Evolutionary conservation across 345 rosid species (phyloP).

Genomic region (Eutrema heterophyllum): DNA sequence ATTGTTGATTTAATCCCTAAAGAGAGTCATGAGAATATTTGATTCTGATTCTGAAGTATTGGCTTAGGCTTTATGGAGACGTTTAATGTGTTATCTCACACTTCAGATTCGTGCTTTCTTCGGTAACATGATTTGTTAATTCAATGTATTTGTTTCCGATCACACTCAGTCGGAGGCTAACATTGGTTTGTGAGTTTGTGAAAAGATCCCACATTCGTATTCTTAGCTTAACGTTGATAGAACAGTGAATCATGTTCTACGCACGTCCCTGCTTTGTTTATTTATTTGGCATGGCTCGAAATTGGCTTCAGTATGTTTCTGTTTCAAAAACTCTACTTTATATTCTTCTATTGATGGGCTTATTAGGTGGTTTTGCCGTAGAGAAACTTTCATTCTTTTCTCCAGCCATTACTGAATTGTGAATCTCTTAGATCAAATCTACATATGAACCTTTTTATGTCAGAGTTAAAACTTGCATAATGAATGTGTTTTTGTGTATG

Average conservation of each 20-base stretch:
- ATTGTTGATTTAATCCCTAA: background rate
- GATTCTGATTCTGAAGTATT: background rate
- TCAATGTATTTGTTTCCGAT: no score
- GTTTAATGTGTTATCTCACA: background rate
- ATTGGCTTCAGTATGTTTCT: background rate
- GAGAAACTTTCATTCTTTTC: no score
- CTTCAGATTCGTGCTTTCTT: background rate
- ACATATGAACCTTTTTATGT: no score
- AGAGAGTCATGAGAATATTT: background rate
- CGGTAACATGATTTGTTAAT: background rate
- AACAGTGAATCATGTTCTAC: background rate
- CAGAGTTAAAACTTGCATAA: no score
- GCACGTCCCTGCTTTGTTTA: background rate
- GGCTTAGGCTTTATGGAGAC: background rate
- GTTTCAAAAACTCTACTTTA: background rate
- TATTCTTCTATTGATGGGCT: background rate
- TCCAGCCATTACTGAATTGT: no score
- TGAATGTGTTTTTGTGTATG: no score
- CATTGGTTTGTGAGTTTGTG: background rate
- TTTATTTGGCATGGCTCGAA: background rate
- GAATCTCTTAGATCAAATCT: no score
- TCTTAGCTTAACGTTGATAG: background rate
- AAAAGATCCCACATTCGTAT: background rate
- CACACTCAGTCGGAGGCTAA: no score
- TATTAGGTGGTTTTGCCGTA: no score